A percentile compares a stretch with the other conserved stretches of the same genome.
Conservation (phyloP, 495 filamentous ascomycete genomes). For the Penicillium verhagenii region DNA sequence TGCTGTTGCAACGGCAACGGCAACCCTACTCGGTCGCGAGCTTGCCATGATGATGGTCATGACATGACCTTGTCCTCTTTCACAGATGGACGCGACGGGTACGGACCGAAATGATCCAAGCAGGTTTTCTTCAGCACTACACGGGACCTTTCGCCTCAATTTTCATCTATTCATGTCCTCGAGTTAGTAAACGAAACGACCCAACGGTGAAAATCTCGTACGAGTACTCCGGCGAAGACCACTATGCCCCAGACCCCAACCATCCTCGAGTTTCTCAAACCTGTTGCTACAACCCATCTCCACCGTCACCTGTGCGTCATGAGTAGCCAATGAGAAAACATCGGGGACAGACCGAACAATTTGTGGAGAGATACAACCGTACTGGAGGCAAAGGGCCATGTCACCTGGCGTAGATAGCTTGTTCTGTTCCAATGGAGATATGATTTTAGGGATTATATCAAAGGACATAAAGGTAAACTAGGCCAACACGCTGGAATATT, state of each 20-base stretch:
- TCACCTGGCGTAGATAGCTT: conserved; percentile 11
- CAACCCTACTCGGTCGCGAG: background rate
- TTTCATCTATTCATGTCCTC: background rate
- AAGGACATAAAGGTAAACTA: conserved; percentile 8
- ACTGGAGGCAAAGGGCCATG: conserved; percentile 2
- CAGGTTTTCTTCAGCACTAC: background rate
- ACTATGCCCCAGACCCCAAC: background rate
- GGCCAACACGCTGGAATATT: conserved; percentile 16
- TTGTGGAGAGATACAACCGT: background rate
- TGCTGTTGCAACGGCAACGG: background rate
- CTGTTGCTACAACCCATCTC: background rate
- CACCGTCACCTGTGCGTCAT: background rate
- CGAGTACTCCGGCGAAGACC: background rate
- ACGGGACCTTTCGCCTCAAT: background rate
- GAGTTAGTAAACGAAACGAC: background rate
- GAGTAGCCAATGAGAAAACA: background rate
- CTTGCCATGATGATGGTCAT: background rate
- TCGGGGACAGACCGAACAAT: background rate
- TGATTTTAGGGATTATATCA: conserved; percentile 25
- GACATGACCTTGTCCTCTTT: background rate
- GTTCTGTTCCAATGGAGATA: conserved; percentile 11
- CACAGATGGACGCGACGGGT: background rate
- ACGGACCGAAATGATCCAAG: background rate
- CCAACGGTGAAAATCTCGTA: background rate
- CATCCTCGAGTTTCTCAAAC: background rate